These are phyloP conservation scores for Zelonia costaricensis DNA, from an alignment of 208 protist genomes.

Conservation along the genomic window DNA sequence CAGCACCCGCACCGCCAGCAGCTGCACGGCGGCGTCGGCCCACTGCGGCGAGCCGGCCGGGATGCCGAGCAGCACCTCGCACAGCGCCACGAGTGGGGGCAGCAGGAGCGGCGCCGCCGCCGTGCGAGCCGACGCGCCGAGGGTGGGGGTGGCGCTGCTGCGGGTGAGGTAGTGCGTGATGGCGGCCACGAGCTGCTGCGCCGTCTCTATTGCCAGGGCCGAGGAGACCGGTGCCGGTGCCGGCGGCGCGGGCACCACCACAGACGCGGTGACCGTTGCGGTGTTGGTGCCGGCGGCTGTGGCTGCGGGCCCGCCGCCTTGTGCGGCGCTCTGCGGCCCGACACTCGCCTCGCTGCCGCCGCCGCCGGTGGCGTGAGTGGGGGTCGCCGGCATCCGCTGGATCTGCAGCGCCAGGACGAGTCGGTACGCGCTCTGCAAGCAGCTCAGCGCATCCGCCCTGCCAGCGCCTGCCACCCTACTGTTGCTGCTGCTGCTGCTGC, in stretches of 20 bases:
- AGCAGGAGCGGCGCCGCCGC: constrained; percentile 43
- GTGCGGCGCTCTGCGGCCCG: background rate
- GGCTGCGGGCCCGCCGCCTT: background rate
- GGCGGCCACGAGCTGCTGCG: constrained; percentile 24
- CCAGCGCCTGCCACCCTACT: background rate
- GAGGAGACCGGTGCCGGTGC: background rate
- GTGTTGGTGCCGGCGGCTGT: background rate
- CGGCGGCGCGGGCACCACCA: background rate
- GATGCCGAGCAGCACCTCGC: constrained; percentile 29
- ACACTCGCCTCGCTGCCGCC: no score
- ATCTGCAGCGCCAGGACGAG: constrained; percentile 51
- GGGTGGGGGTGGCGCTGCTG: constrained; percentile 2
- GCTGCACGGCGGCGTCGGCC: constrained; percentile 63
- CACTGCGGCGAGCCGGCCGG: constrained; percentile 30
- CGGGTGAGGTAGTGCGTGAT: constrained; percentile 12
- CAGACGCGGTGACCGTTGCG: background rate
- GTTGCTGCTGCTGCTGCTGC: constrained; percentile 1
- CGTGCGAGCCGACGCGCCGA: constrained; percentile 27
- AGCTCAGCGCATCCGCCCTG: constrained; percentile 18
- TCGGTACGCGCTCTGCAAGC: constrained; percentile 50
- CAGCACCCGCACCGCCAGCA: constrained; percentile 60
- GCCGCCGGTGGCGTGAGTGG: background rate
- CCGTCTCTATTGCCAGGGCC: constrained; percentile 15
- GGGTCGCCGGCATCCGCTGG: constrained; percentile 4
- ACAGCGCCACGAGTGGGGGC: constrained; percentile 65